Conservation (phyloP, 2,329 filamentous ascomycete species). For the Emericellopsis atlantica region DNA sequence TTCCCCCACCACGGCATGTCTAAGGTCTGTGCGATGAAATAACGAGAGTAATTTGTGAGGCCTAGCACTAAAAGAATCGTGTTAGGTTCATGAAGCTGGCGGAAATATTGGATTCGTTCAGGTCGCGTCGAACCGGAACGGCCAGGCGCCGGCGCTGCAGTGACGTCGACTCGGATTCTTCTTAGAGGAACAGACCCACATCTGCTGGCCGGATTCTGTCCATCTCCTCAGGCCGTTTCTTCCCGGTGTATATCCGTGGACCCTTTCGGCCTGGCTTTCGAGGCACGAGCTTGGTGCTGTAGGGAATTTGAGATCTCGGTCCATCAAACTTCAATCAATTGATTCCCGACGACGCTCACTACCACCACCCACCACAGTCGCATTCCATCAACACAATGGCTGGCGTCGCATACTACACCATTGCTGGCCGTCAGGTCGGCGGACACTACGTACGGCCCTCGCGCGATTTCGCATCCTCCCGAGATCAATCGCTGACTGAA, state of each 20-base stretch:
- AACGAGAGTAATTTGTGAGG: neutral
- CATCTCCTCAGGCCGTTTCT: neutral
- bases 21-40: constrained; percentile 11
- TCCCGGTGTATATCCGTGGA: neutral
- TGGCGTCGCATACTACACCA: constrained; percentile 32
- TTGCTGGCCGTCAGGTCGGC: constrained; percentile 47
- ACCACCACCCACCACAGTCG: constrained; percentile 23
- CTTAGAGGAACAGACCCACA: too few relatives aligned
- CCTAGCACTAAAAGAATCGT: neutral
- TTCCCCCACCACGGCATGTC: constrained; percentile 31
- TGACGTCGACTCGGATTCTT: neutral
- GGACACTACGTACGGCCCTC: constrained; percentile 43
- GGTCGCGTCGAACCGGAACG: neutral
- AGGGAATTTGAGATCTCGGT: constrained; percentile 4
- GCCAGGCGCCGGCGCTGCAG: neutral
- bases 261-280: constrained; percentile 3
- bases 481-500: neutral
- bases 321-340: constrained; percentile 10
- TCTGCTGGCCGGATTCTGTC: too few relatives aligned
- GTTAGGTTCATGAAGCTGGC: neutral
- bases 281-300: constrained; percentile 1
- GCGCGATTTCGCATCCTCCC: neutral
- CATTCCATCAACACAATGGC: constrained; percentile 18
- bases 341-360: constrained; percentile 14
- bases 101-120: neutral